A percentile compares a stretch with the other conserved stretches of the same genome.
Evolutionary conservation across 1,284 basidiomycete species (phyloP).

Genomic region (Malassezia arunalokei): DNA sequence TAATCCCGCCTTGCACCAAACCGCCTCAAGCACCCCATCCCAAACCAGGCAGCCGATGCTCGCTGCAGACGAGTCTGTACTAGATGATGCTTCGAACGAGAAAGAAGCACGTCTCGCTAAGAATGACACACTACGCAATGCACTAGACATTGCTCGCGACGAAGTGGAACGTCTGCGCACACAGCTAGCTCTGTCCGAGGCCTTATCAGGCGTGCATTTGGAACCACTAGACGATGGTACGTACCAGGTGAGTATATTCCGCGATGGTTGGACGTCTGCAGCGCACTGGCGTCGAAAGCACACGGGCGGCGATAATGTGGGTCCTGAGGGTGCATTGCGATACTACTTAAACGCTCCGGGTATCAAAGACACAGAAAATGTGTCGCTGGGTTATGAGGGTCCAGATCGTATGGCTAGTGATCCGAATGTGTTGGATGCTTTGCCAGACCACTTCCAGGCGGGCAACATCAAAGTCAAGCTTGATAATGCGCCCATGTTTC

Average conservation of each 20-base stretch:
- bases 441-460: constrained; percentile 13
- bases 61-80: constrained; percentile 12
- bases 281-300: constrained; percentile 11
- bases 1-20: not conserved
- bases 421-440: not conserved
- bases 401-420: constrained; percentile 2
- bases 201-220: constrained; percentile 9
- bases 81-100: not conserved
- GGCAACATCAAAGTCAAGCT: constrained; percentile 11
- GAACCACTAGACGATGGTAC: not conserved
- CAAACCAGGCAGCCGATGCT: constrained; percentile 9
- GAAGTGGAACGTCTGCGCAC: not conserved
- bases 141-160: not conserved
- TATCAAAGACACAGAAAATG: not conserved
- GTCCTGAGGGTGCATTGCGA: constrained; percentile 1
- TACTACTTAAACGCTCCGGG: constrained; percentile 8
- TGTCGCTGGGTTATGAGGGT: constrained; percentile 7
- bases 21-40: not conserved
- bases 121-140: not conserved
- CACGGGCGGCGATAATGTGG: not conserved
- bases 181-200: constrained; percentile 11
- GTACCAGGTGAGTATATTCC: constrained; percentile 3
- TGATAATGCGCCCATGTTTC: constrained; percentile 14
- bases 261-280: not conserved
- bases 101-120: not conserved